Evolutionary conservation across 257 asterid species (phyloP), one percentile per base, ranked within the genome.

Genomic region (Rhazya stricta): DNA sequence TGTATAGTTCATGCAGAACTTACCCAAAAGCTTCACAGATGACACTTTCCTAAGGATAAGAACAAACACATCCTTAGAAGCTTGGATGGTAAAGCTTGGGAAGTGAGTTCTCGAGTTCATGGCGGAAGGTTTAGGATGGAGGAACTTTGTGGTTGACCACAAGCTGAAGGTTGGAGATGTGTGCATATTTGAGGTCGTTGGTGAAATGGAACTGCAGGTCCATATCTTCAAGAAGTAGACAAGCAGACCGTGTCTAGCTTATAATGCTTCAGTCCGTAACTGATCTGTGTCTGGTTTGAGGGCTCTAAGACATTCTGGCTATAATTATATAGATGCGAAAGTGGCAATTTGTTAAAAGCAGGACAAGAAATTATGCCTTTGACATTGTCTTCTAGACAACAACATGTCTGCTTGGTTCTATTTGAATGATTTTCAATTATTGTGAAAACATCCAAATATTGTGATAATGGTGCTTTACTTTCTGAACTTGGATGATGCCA

Each of bases 181-280:
- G 51, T 80, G 83, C 72, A 37, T 72, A 58, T 80, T 80, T 54
- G 80, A 76, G 58, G 71, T 72, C 58, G 72, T 76, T 1, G 75
- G 37, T 34, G 37, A 69, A 11, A 45, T n/a, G 54, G 74, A 58
- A 27, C 37, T 76, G 48, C 68, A 69, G 45, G 77, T 76, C 34
- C 42, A 57, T 53, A 27, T 58, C 0, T 63, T 46, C 25, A 9
- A 60, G 19, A 8, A 69, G 29, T 43, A 68, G 57, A 43, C 11
- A 25, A 43, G 23, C 27, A 21, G 23, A 4, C 6, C 18, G 16
- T 16, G 18, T 16, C 6, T 45, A 45, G 56, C 56, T 50, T 50
- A n/a, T n/a, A n/a, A 16, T 50, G 1, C 21, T 50, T 16, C 4
- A 12, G 1, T n/a, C n/a, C n/a, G n/a, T n/a, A n/a, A n/a, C n/a